Evolutionary conservation across 306 rosid genomes (phyloP), one percentile per base, ranked within the genome.

Genomic region (Castanospermum australe): DNA sequence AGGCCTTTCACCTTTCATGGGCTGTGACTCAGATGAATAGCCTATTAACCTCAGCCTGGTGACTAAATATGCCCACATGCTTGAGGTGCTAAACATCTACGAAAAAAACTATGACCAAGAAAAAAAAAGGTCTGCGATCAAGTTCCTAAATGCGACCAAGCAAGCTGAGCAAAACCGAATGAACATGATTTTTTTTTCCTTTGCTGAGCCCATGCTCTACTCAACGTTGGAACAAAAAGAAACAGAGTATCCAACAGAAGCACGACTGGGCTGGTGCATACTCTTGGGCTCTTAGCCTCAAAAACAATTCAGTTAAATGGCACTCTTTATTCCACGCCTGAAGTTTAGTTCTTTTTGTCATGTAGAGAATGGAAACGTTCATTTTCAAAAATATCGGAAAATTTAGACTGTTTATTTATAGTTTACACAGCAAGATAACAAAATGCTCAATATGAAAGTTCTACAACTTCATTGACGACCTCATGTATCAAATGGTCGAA

Each of bases 401-500:
- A n/a, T 64, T 1, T 52, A 35, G 30, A 13, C 45, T 18, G 0
- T 48, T 28, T 48, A 61, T 12, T 22, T 22, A 55, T 8, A 21
- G 10, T n/a, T 8, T 66, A 17, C 38, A 22, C 15, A 4, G 9
- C 12, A 22, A 73, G 13, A 22, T 42, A 8, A 47, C 12, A 47
- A 62, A 62, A 50, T 20, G 21, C 5, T 77, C 45, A 71, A 6
- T 41, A 48, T 61, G 39, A 57, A 79, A 82, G 50, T 56, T 79
- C 66, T 11, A 79, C 78, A 57, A 89, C 36, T 20, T 94, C 98
- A 83, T 79, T 67, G 3, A 89, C 74, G 20, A 75, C 70, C 78
- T 94, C 89, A 11, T 79, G 61, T 39, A 94, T 5, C 61, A 92
- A 76, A 20, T 13, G 73, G 48, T 92, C 86, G 5, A 94, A 66